Base-by-base conservation (phyloP, 345 rosid species). In the Linum trigynum region DNA sequence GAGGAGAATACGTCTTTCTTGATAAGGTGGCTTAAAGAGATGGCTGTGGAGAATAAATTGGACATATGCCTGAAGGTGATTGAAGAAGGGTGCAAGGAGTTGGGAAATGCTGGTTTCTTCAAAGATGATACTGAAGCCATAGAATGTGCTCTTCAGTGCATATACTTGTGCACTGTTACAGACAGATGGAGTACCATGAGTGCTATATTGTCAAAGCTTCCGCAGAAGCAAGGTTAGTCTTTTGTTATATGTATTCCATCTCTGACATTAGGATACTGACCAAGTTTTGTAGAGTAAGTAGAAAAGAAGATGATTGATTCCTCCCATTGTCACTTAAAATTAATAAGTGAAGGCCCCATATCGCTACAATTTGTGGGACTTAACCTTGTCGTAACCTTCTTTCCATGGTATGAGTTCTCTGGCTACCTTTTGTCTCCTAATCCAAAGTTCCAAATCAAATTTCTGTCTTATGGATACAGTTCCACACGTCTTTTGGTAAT, bases 161-260 rank as follows among this genome's bases (percentile, higher is more conserved):
- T 90, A 70, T 90, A 90, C 76, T 65, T 77, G 55, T 94, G 91
- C 75, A 78, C 83, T 51, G 78, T 75, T 73, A 85, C 86, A 3
- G 91, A 94, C 79, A 86, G 71, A 80, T 94, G 99, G 96, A 85
- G 74, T 74, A 78, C 85, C 70, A 85, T 94, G 92, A 82, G 86
- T 74, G 76, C 87, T 66, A 72, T 90, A 77, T 77, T 94, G 71
- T 86, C 91, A 72, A 88, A 82, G 75, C 89, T 94, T 80, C 95
- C 96, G 1, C 86, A 68, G 67, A 81, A 78, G 69, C 85, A 81
- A 77, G 92, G 99, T 86, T 68, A 71, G 81, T 65, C 71, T 50
- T 68, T 50, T 63, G 11, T 60, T n/a, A 36, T 1, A 11, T 51
- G 56, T 45, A 56, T 56, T n/a, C 37, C 7, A n/a, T 56, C 59